Percentiles rank a stretch among this genome's conserved stretches.
Conservation (phyloP, 495 filamentous ascomycete genomes). For the Lophiotrema nucula region DNA sequence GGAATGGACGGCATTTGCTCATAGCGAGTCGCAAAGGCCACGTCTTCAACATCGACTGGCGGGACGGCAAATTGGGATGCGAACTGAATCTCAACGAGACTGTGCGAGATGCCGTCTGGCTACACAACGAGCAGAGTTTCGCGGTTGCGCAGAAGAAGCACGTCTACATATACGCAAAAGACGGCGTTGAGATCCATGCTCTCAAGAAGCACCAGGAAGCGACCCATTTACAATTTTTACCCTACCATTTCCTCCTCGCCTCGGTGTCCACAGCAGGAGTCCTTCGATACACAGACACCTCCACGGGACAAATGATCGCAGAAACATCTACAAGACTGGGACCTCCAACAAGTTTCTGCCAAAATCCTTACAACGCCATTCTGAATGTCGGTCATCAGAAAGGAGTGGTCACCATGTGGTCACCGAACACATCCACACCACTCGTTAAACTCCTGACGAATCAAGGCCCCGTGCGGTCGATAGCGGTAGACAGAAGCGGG, state of each 20-base stretch:
- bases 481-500: slow-evolving; percentile 85
- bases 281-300: slow-evolving; percentile 78
- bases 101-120: slow-evolving; percentile 82
- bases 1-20: slow-evolving; percentile 81
- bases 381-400: slow-evolving; percentile 91
- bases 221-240: slow-evolving; percentile 91
- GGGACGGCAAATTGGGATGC: slow-evolving; percentile 82
- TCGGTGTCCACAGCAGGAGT: slow-evolving; percentile 62
- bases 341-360: slow-evolving; percentile 75
- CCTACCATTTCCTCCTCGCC: slow-evolving; percentile 91
- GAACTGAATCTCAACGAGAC: slow-evolving; percentile 90
- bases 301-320: slow-evolving; percentile 79
- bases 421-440: slow-evolving; percentile 82
- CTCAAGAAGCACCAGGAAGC: slow-evolving; percentile 86
- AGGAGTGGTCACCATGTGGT: slow-evolving; percentile 91
- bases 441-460: slow-evolving; percentile 95
- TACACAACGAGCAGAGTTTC: slow-evolving; percentile 95
- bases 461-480: slow-evolving; percentile 81
- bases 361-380: slow-evolving; percentile 90
- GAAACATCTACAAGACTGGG: slow-evolving; percentile 82
- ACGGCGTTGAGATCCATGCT: slow-evolving; percentile 88
- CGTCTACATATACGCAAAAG: slow-evolving; percentile 88
- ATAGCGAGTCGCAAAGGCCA: slow-evolving; percentile 90
- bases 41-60: slow-evolving; percentile 96
- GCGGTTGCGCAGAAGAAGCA: slow-evolving; percentile 98